A percentile compares a stretch with the other conserved stretches of the same genome.
These are phyloP conservation scores for Fusarium piperis DNA, from an alignment of 2,329 filamentous ascomycete genomes.

Conservation along the genomic window DNA sequence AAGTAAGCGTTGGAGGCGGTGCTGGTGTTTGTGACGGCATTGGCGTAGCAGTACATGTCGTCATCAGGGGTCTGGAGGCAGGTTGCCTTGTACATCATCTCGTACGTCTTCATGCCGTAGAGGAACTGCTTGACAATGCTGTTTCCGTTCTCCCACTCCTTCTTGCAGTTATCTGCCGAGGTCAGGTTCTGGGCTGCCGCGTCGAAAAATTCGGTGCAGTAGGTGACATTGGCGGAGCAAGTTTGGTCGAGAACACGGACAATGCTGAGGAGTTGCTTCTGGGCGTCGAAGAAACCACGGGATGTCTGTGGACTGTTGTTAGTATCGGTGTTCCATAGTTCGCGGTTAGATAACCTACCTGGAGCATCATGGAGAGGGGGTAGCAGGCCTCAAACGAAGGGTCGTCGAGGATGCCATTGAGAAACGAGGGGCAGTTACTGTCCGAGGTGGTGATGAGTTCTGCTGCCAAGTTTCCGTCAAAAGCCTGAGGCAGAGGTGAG, in stretches of 20 bases:
- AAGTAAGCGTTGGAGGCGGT: conserved; percentile 79
- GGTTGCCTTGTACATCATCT: conserved; percentile 79
- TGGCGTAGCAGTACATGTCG: conserved; percentile 81
- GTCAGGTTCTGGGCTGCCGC: conserved; percentile 73
- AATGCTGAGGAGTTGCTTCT: conserved; percentile 75
- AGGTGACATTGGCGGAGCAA: conserved; percentile 73
- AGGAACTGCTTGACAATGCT: conserved; percentile 79
- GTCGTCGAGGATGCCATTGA: conserved; percentile 73
- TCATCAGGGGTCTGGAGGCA: conserved; percentile 77
- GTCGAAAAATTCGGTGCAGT: conserved; percentile 73
- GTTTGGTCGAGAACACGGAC: conserved; percentile 82
- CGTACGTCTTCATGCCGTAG: conserved; percentile 79
- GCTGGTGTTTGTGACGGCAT: conserved; percentile 80
- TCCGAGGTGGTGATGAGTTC: conserved; percentile 67
- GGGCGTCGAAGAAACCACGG: conserved; percentile 81
- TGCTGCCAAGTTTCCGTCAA: conserved; percentile 71
- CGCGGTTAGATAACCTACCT: conserved; percentile 62
- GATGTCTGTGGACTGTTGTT: conserved; percentile 70
- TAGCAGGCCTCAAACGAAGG: conserved; percentile 77
- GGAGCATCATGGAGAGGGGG: conserved; percentile 84
- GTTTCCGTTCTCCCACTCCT: conserved; percentile 75
- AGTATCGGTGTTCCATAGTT: neutral
- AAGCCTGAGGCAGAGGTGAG: conserved; percentile 67
- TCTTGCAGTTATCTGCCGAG: conserved; percentile 70
- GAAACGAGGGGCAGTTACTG: conserved; percentile 71